Conservation (phyloP, 2,329 filamentous ascomycete species). For the Bipolaris sorokiniana region DNA sequence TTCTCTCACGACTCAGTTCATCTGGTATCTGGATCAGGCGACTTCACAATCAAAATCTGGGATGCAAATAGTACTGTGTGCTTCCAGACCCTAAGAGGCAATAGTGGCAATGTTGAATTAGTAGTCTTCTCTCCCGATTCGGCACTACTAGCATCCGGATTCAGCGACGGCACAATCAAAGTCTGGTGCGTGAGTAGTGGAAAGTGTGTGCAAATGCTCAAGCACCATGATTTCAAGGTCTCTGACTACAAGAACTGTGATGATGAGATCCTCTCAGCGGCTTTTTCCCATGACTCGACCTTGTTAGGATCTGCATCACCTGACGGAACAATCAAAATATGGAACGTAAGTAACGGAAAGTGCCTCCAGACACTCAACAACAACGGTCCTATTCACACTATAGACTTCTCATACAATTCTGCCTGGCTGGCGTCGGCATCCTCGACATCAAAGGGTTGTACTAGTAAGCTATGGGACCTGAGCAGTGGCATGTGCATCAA, state of each 20-base stretch:
- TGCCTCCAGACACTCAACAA: background rate
- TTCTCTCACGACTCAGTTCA: background rate
- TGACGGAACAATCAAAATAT: background rate
- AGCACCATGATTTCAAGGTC: too few species aligned
- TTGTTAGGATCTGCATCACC: background rate
- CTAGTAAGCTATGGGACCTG: background rate
- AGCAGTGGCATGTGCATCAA: background rate
- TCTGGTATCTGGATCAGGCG: background rate
- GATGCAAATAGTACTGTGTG: background rate
- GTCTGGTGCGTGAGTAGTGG: constrained; percentile 6
- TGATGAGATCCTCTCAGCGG: background rate
- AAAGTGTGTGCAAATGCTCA: background rate
- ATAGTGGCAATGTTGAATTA: constrained; percentile 8
- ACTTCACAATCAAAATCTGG: background rate
- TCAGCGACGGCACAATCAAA: constrained; percentile 11
- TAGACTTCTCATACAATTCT: background rate
- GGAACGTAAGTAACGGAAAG: background rate
- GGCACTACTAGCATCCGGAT: constrained; percentile 9
- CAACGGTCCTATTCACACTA: background rate
- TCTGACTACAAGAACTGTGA: background rate
- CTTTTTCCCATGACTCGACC: background rate
- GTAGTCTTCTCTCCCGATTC: constrained; percentile 19
- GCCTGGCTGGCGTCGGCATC: background rate
- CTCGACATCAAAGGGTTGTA: background rate
- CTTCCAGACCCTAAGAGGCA: too few species aligned